Conservation (phyloP, 1,284 basidiomycete species). For the Coniferiporia weirii region DNA sequence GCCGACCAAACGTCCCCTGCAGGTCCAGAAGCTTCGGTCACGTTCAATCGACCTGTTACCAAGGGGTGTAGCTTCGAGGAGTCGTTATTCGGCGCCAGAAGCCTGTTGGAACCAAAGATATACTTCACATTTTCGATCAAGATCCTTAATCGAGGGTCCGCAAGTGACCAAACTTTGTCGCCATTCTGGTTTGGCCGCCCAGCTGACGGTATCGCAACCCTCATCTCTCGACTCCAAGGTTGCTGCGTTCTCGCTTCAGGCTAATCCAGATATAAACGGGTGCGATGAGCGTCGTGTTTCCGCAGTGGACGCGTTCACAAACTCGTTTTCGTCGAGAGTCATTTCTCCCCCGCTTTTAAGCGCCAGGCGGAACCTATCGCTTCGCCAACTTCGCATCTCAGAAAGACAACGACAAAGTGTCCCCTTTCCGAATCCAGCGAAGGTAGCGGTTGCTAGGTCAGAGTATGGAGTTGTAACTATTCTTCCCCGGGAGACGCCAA, state of each 20-base stretch:
- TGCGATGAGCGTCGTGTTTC: neutral
- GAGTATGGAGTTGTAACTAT: slow-evolving; percentile 14
- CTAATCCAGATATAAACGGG: neutral
- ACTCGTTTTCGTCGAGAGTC: slow-evolving; percentile 16
- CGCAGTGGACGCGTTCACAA: slow-evolving; percentile 15
- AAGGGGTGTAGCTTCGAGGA: neutral
- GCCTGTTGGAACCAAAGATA: neutral
- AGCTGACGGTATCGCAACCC: neutral
- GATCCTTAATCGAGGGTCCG: slow-evolving; percentile 4
- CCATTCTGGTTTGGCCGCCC: neutral
- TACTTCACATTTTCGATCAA: neutral
- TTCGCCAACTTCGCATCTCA: slow-evolving; percentile 7
- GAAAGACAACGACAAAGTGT: neutral
- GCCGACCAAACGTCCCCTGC: slow-evolving; percentile 8
- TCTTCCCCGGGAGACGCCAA: neutral
- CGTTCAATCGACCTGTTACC: neutral
- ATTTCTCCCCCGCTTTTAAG: slow-evolving; percentile 3
- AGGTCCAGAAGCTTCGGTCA: neutral
- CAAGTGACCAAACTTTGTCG: neutral
- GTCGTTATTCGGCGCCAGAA: neutral
- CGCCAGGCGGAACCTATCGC: neutral
- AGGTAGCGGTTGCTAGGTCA: neutral
- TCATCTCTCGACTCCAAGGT: neutral
- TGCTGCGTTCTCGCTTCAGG: neutral
- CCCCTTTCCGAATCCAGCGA: neutral